Percentiles rank a stretch among this genome's conserved stretches.
Evolutionary conservation across 208 protist species (phyloP).

Genomic region (Acanthamoeba triangularis): DNA sequence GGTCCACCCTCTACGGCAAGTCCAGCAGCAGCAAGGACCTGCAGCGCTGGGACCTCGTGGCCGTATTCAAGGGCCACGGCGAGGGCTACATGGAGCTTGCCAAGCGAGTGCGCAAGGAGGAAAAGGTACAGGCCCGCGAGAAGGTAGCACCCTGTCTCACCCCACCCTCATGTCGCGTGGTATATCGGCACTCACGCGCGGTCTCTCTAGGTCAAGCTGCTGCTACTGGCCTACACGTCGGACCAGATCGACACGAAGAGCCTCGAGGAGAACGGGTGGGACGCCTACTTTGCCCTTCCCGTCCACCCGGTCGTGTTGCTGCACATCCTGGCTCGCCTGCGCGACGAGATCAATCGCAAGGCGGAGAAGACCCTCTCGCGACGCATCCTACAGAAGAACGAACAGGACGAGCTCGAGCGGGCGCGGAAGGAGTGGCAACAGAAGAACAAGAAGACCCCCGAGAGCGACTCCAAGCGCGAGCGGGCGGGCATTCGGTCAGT

Average conservation of each 20-base stretch:
- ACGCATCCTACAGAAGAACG: not conserved
- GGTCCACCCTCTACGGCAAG: not conserved
- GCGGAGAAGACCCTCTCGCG: not conserved
- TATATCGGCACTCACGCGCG: too few species aligned
- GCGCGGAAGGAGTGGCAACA: not conserved
- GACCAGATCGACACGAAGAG: conserved; percentile 59
- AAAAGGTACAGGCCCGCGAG: conserved; percentile 61
- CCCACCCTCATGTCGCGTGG: not conserved
- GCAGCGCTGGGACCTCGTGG: conserved; percentile 20
- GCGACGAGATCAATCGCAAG: conserved; percentile 52
- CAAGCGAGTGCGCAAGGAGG: conserved; percentile 11
- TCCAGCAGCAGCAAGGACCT: not conserved
- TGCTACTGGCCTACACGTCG: conserved; percentile 51
- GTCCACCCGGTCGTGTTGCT: conserved; percentile 2
- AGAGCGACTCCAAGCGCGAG: not conserved
- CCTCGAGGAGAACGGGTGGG: conserved; percentile 39
- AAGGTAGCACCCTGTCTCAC: not conserved
- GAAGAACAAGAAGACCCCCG: not conserved
- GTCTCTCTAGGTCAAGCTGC: not conserved
- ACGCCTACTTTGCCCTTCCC: conserved; percentile 42
- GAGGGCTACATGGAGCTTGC: conserved; percentile 27
- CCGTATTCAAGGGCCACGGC: conserved; percentile 30
- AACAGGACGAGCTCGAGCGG: conserved; percentile 11
- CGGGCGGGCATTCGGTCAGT: not conserved
- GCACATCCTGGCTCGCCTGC: conserved; percentile 32